Evolutionary conservation across 306 rosid species (phyloP).

Genomic region (Lablab purpureus): DNA sequence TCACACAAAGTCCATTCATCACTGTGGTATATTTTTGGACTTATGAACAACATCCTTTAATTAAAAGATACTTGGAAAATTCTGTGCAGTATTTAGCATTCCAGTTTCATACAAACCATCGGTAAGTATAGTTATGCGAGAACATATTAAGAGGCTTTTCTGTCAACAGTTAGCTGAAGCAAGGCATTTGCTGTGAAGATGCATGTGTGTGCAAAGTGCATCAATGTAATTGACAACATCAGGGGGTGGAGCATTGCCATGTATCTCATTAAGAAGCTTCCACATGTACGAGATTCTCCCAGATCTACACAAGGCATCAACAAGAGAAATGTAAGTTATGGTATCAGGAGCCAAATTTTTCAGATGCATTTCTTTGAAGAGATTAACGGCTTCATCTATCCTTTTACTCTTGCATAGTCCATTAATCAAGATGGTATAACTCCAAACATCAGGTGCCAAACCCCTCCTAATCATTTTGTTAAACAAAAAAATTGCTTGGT

Average conservation of each 20-base stretch:
- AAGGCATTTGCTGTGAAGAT: not conserved
- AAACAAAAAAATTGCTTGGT: not conserved
- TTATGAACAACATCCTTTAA: not conserved
- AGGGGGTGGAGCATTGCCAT: not conserved
- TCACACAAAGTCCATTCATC: constrained; percentile 16
- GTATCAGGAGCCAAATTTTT: constrained; percentile 8
- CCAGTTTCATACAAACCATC: not conserved
- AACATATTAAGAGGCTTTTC: not conserved
- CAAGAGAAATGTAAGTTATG: constrained; percentile 13
- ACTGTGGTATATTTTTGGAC: not conserved
- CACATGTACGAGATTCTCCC: not conserved
- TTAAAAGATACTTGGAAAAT: not conserved
- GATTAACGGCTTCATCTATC: not conserved
- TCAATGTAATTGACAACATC: constrained; percentile 2
- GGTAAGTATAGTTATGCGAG: not conserved
- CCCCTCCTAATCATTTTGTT: not conserved
- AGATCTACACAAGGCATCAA: constrained; percentile 21
- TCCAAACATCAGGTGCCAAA: not conserved
- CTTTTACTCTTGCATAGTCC: constrained; percentile 4
- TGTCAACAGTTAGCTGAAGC: not conserved
- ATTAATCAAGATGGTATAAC: not conserved
- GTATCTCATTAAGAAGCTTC: constrained; percentile 9
- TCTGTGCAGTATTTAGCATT: not conserved
- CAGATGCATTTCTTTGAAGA: not conserved
- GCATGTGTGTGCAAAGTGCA: not conserved